A percentile compares a stretch with the other conserved stretches of the same genome.
Conservation (phyloP, 2,329 filamentous ascomycete species). For the Tolypocladium amazonense region DNA sequence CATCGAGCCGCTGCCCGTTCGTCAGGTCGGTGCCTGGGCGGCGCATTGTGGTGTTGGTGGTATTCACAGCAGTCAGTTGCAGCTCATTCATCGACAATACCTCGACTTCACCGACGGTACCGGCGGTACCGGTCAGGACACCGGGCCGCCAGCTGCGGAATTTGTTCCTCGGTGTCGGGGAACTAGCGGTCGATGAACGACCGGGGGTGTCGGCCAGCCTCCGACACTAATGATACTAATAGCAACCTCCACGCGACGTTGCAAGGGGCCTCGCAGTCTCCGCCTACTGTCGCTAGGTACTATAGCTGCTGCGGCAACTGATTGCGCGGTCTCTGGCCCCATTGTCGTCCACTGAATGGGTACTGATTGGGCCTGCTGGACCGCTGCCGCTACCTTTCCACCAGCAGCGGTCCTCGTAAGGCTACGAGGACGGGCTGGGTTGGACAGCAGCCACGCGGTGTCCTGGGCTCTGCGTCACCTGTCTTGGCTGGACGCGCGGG, state of each 20-base stretch:
- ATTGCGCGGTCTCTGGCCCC: not conserved
- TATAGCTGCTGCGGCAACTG: not conserved
- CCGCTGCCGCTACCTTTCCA: not conserved
- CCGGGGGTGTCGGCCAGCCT: not conserved
- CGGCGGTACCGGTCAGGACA: not conserved
- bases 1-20: not conserved
- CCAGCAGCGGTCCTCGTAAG: not conserved
- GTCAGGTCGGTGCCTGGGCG: not conserved
- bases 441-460: conserved; percentile 2
- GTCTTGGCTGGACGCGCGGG: not conserved
- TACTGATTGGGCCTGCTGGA: not conserved
- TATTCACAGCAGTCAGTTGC: not conserved
- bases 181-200: not conserved
- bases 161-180: not conserved
- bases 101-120: not conserved
- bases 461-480: conserved; percentile 1
- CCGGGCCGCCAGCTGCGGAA: not conserved
- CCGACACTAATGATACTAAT: not conserved
- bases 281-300: not conserved
- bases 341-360: not conserved
- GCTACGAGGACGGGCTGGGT: not conserved
- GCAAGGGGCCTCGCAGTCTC: not conserved
- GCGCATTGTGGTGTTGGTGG: not conserved
- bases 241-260: not conserved
- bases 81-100: not conserved